Evolutionary conservation across 345 rosid genomes (phyloP), one percentile per base, ranked within the genome.

Genomic region (Passiflora organensis): DNA sequence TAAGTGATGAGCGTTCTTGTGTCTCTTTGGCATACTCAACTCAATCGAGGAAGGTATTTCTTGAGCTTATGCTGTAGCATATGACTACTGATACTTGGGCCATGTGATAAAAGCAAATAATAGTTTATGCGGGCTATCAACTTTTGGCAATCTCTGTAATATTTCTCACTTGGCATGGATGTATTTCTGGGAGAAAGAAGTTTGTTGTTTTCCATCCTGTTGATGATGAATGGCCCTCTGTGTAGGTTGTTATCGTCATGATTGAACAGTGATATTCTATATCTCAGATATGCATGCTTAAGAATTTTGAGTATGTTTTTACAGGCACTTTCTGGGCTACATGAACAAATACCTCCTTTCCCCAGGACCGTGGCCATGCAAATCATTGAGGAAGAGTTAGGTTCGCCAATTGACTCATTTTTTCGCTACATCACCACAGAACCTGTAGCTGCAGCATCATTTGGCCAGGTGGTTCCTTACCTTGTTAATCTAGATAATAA

Each of bases 371-470:
- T 51, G 58, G 97, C 97, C 45, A 69, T 80, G 85, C 78, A 83
- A 72, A 82, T 79, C 64, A 80, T 91, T 43, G 82, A 91, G 79
- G 95, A 87, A 73, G 97, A 87, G 55, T 76, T 91, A 64, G 87
- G 91, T 48, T 85, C 89, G 66, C 89, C 95, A 54, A 72, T 78
- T 24, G 74, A 72, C 46, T 83, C 91, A 55, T 63, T 73, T 51
- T 85, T 85, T 60, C 85, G 85, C 65, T 66, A 79, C 59, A 66
- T 91, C 51, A 87, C 97, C 43, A 79, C 85, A 68, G 95, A 91
- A 66, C 86, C 96, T 44, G 79, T 85, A 48, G 97, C 96, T 48
- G 96, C 97, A 43, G 96, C 96, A 55, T 91, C 97, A 66, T 91
- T 87, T 76, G 97, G 96, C 73, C 96, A 91, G 91, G 97, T 91